Base-by-base conservation (phyloP, 2,329 filamentous ascomycete species). In the Diaporthe sp. region DNA sequence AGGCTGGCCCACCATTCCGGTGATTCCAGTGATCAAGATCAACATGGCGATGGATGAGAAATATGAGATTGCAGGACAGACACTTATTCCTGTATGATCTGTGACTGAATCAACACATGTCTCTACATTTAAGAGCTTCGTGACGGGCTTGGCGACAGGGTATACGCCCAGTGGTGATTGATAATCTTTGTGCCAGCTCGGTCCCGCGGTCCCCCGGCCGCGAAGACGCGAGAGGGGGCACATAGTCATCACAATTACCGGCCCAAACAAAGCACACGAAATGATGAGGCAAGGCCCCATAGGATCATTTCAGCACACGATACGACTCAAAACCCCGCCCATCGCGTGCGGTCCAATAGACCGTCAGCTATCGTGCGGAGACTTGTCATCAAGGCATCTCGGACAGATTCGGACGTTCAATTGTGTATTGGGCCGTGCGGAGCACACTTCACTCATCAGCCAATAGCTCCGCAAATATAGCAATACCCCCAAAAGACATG, bases 1-100 rank as follows among this genome's bases (percentile, higher is more conserved):
- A n/a, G 61, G 61, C 42, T 51, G 61, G 28, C 61, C 61, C 17
- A 67, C 61, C 61, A 67, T 67, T n/a, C 61, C 61, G 44, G 61
- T 67, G 8, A 67, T 51, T 51, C 61, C 61, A 19, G 61, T n/a
- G 10, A 67, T 34, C 44, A 67, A 51, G 61, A 67, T 67, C 61
- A 67, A 22, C 61, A 67, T 67, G 12, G 28, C 28, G 44, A 15
- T 37, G 3, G 19, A 67, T n/a, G 4, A 5, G 25, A n/a, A 9
- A 49, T n/a, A 1, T 15, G 19, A 34, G 25, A 34, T 3, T 22
- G 7, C 28, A 19, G 5, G 22, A 13, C 22, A 44, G 37, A 19
- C 39, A 13, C 7, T 34, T 51, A 3, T 61, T 37, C n/a, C 37
- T 42, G 31, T 5, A 2, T 6, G 5, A 42, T 10, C 5, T 25